Evolutionary conservation across 805 yeast species (phyloP).

Genomic region (Pichia phayaonensis): DNA sequence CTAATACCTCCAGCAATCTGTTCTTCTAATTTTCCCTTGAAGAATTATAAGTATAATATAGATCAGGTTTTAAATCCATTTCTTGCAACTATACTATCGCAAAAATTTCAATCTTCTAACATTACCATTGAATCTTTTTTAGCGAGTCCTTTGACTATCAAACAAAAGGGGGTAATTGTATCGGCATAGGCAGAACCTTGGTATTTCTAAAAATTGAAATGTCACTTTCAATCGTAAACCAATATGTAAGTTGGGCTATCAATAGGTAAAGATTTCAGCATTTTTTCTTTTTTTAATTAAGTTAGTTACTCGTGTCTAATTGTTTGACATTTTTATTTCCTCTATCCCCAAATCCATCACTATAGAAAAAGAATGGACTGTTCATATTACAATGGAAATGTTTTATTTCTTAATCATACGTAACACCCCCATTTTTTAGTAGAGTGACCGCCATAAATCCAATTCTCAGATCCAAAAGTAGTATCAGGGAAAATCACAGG

Average conservation of each 20-base stretch:
- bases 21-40: conserved; percentile 18
- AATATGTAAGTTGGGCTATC: conserved; percentile 17
- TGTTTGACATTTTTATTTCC: not conserved
- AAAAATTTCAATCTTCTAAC: conserved; percentile 36
- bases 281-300: no score
- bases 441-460: no score
- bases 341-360: no score
- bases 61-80: conserved; percentile 39
- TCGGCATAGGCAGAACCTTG: conserved; percentile 40
- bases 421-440: no score
- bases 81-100: conserved; percentile 38
- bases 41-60: conserved; percentile 13
- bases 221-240: conserved; percentile 19
- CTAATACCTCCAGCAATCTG: conserved; percentile 30
- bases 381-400: no score
- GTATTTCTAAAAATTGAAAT: conserved; percentile 15
- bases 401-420: no score
- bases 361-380: no score
- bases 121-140: conserved; percentile 15
- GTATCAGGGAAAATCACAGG: no score
- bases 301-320: no score
- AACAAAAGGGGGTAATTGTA: conserved; percentile 28
- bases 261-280: conserved; percentile 13
- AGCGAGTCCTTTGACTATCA: conserved; percentile 11
- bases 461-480: no score